These are phyloP conservation scores for Pueraria montana DNA, from an alignment of 306 rosid genomes.

Conservation along the genomic window DNA sequence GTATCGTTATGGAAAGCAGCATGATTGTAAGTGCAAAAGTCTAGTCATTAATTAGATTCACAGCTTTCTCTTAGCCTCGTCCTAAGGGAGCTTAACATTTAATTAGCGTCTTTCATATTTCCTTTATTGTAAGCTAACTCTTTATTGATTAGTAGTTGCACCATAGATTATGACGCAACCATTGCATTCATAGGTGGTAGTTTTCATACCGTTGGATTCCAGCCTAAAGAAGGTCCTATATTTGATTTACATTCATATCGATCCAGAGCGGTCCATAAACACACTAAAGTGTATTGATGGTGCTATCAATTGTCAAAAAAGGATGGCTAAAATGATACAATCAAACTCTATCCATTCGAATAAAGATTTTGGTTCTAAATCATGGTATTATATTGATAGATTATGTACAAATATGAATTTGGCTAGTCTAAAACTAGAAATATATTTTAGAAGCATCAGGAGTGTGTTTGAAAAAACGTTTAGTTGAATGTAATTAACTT, in stretches of 20 bases:
- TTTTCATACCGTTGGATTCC: conserved; percentile 40
- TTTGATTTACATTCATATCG: conserved; percentile 40
- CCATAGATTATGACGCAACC: conserved; percentile 45
- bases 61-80: conserved; percentile 6
- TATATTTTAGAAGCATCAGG: neutral
- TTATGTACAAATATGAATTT: neutral
- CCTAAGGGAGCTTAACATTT: conserved; percentile 36
- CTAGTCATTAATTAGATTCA: conserved; percentile 38
- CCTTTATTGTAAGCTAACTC: conserved; percentile 51
- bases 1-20: conserved; percentile 34
- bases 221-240: neutral
- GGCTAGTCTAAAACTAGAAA: neutral
- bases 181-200: conserved; percentile 42
- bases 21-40: conserved; percentile 43
- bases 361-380: neutral
- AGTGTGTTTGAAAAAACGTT: no score
- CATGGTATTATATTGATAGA: neutral
- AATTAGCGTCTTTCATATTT: conserved; percentile 38
- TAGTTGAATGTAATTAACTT: no score
- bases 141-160: conserved; percentile 45
- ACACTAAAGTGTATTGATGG: conserved; percentile 40
- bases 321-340: conserved; percentile 15
- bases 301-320: conserved; percentile 36
- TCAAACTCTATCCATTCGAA: neutral
- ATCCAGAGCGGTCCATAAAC: conserved; percentile 49